Evolutionary conservation across 1,284 basidiomycete genomes (phyloP).

Genomic region (Anthracocystis walkeri): DNA sequence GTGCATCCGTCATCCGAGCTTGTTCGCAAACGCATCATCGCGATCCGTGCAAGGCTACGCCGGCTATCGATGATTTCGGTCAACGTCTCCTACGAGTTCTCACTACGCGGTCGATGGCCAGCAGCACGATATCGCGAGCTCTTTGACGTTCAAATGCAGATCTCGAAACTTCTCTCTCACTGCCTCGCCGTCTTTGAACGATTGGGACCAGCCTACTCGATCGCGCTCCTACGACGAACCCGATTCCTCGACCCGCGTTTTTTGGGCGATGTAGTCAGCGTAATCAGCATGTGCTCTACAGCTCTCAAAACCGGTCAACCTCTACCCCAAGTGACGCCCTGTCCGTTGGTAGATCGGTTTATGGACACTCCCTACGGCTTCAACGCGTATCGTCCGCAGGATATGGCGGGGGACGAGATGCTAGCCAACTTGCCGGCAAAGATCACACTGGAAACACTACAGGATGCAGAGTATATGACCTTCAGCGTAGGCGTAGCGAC

Average conservation of each 20-base stretch:
- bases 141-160: conserved; percentile 51
- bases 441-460: conserved; percentile 29
- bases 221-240: conserved; percentile 80
- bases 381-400: conserved; percentile 17
- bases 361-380: conserved; percentile 69
- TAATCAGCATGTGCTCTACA: conserved; percentile 71
- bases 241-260: conserved; percentile 83
- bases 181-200: conserved; percentile 45
- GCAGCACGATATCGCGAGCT: conserved; percentile 57
- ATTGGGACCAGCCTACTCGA: conserved; percentile 52
- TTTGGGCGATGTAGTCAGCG: conserved; percentile 76
- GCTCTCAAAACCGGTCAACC: conserved; percentile 81
- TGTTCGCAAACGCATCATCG: conserved; percentile 53
- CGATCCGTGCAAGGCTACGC: conserved; percentile 69
- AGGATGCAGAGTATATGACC: conserved; percentile 50
- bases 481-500: conserved; percentile 75
- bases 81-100: conserved; percentile 69
- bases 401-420: conserved; percentile 6
- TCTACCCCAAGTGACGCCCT: conserved; percentile 86
- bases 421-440: conserved; percentile 24
- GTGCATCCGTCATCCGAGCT: conserved; percentile 34
- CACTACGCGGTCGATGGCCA: conserved; percentile 64
- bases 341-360: conserved; percentile 82
- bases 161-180: conserved; percentile 74
- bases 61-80: conserved; percentile 70